Percentiles rank a stretch among this genome's conserved stretches.
These are phyloP conservation scores for Xylariaceae sp. DNA, from an alignment of 2,329 filamentous ascomycete genomes.

Conservation along the genomic window DNA sequence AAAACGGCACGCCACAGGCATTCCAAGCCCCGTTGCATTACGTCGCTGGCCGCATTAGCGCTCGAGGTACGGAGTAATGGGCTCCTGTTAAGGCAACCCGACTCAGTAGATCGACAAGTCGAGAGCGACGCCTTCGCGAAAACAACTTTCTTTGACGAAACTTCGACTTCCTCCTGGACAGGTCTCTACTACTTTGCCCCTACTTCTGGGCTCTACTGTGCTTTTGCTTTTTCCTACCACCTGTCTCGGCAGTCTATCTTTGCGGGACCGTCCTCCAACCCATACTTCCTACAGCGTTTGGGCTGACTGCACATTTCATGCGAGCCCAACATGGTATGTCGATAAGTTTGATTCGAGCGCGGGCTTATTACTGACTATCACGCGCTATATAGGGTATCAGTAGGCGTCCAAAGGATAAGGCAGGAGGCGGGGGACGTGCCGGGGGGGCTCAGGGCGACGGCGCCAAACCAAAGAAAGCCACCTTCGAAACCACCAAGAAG, in stretches of 20 bases:
- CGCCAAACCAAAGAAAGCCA: slow-evolving; percentile 88
- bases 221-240: slow-evolving; percentile 3
- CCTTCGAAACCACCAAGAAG: slow-evolving; percentile 96
- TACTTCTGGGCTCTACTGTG: slow-evolving; percentile 1
- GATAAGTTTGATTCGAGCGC: not conserved
- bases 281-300: slow-evolving; percentile 9
- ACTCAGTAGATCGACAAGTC: slow-evolving; percentile 14
- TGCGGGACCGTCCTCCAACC: slow-evolving; percentile 6
- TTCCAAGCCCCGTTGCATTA: slow-evolving; percentile 40
- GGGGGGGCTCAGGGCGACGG: slow-evolving; percentile 46
- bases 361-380: slow-evolving; percentile 25
- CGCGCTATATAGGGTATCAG: slow-evolving; percentile 51
- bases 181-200: slow-evolving; percentile 1
- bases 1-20: slow-evolving; percentile 23
- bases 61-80: slow-evolving; percentile 22
- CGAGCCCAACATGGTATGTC: slow-evolving; percentile 40
- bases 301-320: slow-evolving; percentile 35
- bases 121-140: slow-evolving; percentile 21
- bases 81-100: slow-evolving; percentile 22
- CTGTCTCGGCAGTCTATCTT: not conserved
- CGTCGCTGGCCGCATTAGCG: slow-evolving; percentile 38
- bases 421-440: slow-evolving; percentile 49
- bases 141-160: slow-evolving; percentile 13
- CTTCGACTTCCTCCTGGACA: not conserved
- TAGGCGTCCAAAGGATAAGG: slow-evolving; percentile 55